Base-by-base conservation (phyloP, 805 yeast genomes). In the Ogataea trehalophila region DNA sequence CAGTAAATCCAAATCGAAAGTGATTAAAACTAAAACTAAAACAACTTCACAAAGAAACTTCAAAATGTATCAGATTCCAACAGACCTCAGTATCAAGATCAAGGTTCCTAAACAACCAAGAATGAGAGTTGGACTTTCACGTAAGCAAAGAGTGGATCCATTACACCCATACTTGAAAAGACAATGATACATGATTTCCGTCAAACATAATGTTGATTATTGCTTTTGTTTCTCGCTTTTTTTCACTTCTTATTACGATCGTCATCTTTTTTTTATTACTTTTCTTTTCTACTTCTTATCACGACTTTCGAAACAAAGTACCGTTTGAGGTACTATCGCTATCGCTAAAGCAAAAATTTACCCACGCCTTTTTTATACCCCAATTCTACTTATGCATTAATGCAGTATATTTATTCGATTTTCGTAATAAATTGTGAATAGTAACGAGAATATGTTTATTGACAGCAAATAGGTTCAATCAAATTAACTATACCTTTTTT, bases 91-190 rank as follows among this genome's bases (percentile, higher is more conserved):
- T 39, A n/a, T 15, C 35, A 44, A 45, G 14, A 34, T 48, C 9
- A 45, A 14, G 8, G 33, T 45, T 4, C 46, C 54, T 18, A 39
- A 33, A 33, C 49, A 44, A 42, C 56, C 52, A 14, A 45, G 46
- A 33, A 43, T 37, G 23, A 40, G 58, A 31, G 56, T 55, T 18
- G 56, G 59, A 8, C 48, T 55, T 11, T 57, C 60, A 39, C 44
- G 50, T 31, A 49, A 42, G 23, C 42, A 45, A 20, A 51, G 48
- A 37, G 55, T 55, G 22, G 54, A 54, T 38, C 54, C 57, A 18
- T 43, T 57, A 36, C 60, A 55, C 38, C 37, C 59, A 11, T 54
- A 56, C 29, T 37, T 46, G 18, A 18, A 34, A 20, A 43, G 20
- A 26, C 36, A 22, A 20, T 23, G 22, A 41, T 33, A 14, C 7